Conservation (phyloP, 1,284 basidiomycete species). For the Porodaedalea pini region DNA sequence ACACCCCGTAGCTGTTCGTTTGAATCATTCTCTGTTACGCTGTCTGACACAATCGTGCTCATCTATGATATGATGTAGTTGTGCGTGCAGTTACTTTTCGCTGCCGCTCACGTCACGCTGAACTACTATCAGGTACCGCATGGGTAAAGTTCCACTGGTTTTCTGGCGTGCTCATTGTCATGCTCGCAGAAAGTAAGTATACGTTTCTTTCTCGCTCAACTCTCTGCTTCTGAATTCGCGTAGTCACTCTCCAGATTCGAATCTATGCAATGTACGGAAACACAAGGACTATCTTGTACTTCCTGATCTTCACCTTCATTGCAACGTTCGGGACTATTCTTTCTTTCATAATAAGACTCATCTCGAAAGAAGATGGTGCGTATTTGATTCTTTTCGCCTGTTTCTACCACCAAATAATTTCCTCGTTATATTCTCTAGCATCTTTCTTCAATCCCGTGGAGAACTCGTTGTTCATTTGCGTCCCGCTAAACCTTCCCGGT, state of each 20-base stretch:
- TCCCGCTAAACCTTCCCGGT: background rate
- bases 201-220: background rate
- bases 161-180: background rate
- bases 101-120: background rate
- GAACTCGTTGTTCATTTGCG: background rate
- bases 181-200: background rate
- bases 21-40: background rate
- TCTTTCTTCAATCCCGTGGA: background rate
- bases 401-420: background rate
- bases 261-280: slow-evolving; percentile 2
- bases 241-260: background rate
- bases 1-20: background rate
- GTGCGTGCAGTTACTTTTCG: no score
- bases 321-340: background rate
- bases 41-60: no score
- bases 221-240: background rate
- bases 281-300: background rate
- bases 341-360: background rate
- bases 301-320: background rate
- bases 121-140: background rate
- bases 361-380: background rate
- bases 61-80: no score
- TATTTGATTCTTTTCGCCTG: background rate
- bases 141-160: background rate
- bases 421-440: background rate